Percentiles rank a stretch among this genome's conserved stretches.
Conservation (phyloP, 768 basidiomycete genomes). For the Xanthoconium stramineum region DNA sequence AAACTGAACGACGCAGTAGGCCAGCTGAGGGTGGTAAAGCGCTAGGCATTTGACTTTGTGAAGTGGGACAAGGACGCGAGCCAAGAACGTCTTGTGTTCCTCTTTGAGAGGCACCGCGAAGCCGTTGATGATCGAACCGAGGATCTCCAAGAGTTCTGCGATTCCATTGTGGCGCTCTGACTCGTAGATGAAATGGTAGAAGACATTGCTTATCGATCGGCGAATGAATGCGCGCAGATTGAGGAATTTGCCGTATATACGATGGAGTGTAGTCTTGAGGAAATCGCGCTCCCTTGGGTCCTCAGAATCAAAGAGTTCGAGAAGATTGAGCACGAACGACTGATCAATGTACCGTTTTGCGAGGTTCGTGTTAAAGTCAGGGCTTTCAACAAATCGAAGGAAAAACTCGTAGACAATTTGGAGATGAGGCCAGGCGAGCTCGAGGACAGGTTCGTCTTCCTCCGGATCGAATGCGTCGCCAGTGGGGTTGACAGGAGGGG, state of each 20-base stretch:
- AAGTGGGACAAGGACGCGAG: constrained; percentile 87
- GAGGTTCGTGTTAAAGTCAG: constrained; percentile 96
- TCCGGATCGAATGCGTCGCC: constrained; percentile 99
- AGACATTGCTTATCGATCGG: constrained; percentile 98
- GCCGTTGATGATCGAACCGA: constrained; percentile 99
- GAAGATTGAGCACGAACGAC: constrained; percentile 89
- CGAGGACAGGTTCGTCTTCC: constrained; percentile 98
- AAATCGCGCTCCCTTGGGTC: constrained; percentile 99
- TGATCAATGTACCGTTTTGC: constrained; percentile 99
- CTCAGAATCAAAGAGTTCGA: constrained; percentile 98
- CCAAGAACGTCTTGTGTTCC: constrained; percentile 97
- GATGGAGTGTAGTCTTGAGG: constrained; percentile 96
- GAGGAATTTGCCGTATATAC: constrained; percentile 99
- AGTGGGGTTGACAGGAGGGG: constrained; percentile 96
- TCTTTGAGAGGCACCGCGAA: constrained; percentile 98
- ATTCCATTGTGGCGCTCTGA: constrained; percentile 99
- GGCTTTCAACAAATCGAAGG: constrained; percentile 95
- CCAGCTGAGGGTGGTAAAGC: constrained; percentile 97
- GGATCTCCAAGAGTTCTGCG: constrained; percentile 94
- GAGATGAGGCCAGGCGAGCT: constrained; percentile 98
- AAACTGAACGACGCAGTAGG: constrained; percentile 99
- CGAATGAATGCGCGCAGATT: constrained; percentile 98
- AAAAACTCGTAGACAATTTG: constrained; percentile 99
- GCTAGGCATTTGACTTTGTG: constrained; percentile 99
- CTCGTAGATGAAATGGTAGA: constrained; percentile 98